These are phyloP conservation scores for Chamaenerion angustifolium DNA, from an alignment of 345 rosid genomes.

Conservation along the genomic window DNA sequence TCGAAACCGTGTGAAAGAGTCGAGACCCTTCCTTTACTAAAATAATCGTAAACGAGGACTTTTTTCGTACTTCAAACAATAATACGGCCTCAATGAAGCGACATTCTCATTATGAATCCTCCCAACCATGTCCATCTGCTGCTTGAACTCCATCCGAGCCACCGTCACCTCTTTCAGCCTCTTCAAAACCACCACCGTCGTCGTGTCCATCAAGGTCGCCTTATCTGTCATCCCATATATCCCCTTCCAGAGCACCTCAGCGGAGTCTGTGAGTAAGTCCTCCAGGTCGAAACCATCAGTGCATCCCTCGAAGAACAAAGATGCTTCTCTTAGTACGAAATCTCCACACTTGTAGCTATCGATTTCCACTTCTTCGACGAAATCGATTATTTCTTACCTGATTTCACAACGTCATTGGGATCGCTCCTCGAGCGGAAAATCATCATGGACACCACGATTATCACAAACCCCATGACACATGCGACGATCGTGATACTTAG, in stretches of 20 bases:
- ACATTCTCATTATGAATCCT: constrained; percentile 70
- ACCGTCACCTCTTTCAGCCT: constrained; percentile 73
- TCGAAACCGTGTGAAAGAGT: constrained; percentile 63
- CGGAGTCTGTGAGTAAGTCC: constrained; percentile 86
- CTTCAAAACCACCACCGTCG: constrained; percentile 76
- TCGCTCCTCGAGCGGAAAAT: constrained; percentile 15
- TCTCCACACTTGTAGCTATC: constrained; percentile 22
- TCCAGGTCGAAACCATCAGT: constrained; percentile 68
- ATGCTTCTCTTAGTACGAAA: constrained; percentile 38
- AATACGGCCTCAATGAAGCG: constrained; percentile 62
- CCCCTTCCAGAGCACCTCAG: constrained; percentile 94
- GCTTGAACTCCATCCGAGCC: constrained; percentile 71
- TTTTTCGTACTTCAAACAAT: constrained; percentile 89
- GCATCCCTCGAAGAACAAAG: constrained; percentile 76
- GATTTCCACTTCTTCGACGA: constrained; percentile 27
- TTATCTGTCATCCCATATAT: constrained; percentile 74
- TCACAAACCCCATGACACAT: constrained; percentile 28
- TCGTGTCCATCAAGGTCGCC: constrained; percentile 73
- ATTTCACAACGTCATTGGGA: constrained; percentile 10
- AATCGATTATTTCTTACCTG: constrained; percentile 27
- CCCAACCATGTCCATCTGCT: constrained; percentile 70
- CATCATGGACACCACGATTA: constrained; percentile 29
- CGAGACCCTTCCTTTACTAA: constrained; percentile 54
- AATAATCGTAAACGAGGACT: constrained; percentile 74
- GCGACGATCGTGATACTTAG: constrained; percentile 41